Base-by-base conservation (phyloP, 768 basidiomycete genomes). In the Coprinopsis strossmayeri region DNA sequence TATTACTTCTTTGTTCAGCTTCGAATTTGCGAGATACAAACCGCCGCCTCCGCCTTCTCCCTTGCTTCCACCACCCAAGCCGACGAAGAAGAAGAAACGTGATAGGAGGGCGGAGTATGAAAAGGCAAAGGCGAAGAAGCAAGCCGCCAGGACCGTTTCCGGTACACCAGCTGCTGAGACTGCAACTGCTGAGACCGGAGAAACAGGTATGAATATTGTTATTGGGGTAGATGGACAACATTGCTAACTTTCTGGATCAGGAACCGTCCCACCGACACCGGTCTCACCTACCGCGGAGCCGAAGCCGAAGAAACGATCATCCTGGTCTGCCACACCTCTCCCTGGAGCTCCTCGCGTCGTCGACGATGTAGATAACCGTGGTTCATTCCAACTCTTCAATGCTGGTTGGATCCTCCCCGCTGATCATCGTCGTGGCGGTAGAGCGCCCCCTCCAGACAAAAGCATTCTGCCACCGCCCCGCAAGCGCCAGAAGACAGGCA, bases 321-420 rank as follows among this genome's bases (percentile, higher is more conserved):
- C 54, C 54, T 60, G 56, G n/a, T 49, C 52, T 12, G 50, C 55
- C 30, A 49, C 52, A 17, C 55, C 50, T 5, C 59, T 56, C 34
- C 53, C 69, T 12, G 70, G 71, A 1, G 59, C 72, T 2, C 77
- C 83, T 3, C 72, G 76, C 21, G 67, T 87, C 46, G 82, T 90
- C 2, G 75, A 81, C n/a, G 71, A 81, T 34, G 79, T 94, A 26
- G 86, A 85, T 59, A 74, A 77, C 35, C 76, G 78, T 47, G 77
- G 77, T 35, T 84, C 83, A 17, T 96, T 95, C 71, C 77, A 71
- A 59, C 65, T 84, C 66, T 95, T 95, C 66, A 84, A 96, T 50
- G 70, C 73, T 20, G 92, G 92, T 0, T 94, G 91, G 91, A 89
- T 95, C 5, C 66, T 94, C 12, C 87, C 90, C 20, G 70, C 80